Conservation (phyloP, 2,329 filamentous ascomycete species). For the Scytalidium lignicola region DNA sequence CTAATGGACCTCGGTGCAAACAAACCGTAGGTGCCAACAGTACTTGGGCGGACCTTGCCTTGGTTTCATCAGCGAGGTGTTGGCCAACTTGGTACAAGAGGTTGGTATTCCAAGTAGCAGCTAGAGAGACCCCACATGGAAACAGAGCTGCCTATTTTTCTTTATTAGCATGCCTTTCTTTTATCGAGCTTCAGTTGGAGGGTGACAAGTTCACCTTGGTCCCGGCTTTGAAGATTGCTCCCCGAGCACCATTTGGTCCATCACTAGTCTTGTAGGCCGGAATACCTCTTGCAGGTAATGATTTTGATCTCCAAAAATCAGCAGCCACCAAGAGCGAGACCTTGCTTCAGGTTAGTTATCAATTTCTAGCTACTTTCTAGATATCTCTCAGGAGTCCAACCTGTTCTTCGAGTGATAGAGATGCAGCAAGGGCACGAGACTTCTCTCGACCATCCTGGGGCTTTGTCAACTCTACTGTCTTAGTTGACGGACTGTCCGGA, state of each 20-base stretch:
- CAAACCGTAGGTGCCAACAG: conserved; percentile 74
- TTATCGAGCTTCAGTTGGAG: too few relatives aligned
- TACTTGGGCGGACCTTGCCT: conserved; percentile 68
- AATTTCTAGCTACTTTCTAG: background rate
- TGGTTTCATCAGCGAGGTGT: conserved; percentile 66
- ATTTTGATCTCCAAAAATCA: conserved; percentile 66
- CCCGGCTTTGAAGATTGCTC: conserved; percentile 63
- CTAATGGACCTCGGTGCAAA: conserved; percentile 75
- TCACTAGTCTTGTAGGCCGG: conserved; percentile 63
- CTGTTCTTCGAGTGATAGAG: conserved; percentile 27
- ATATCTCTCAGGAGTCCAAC: conserved; percentile 9
- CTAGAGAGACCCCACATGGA: conserved; percentile 73
- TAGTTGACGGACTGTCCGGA: conserved; percentile 18
- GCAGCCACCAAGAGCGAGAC: conserved; percentile 55
- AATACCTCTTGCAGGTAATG: conserved; percentile 57
- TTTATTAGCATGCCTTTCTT: too few relatives aligned
- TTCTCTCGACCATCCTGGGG: conserved; percentile 14
- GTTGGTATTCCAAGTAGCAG: conserved; percentile 72
- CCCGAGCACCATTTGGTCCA: conserved; percentile 65
- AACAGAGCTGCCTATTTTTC: conserved; percentile 77
- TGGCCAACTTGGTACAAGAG: conserved; percentile 65
- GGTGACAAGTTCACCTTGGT: conserved; percentile 41
- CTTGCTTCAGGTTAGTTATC: conserved; percentile 29
- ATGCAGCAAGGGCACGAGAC: conserved; percentile 19
- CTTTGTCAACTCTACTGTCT: conserved; percentile 11